Conservation (phyloP, 208 protist species). For the Trypanosoma mega region DNA sequence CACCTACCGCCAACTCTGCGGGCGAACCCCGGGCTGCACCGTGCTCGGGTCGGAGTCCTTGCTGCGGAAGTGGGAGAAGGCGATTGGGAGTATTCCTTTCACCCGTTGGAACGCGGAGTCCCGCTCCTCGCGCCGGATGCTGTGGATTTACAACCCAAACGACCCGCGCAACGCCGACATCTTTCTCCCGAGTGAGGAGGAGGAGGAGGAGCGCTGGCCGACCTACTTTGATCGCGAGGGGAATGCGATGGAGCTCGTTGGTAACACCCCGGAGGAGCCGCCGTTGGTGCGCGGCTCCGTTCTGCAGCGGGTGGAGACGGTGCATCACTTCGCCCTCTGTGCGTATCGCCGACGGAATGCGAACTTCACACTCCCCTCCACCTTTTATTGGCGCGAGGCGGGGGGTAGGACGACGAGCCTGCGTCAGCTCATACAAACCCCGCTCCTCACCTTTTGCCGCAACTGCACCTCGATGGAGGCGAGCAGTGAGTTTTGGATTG, state of each 20-base stretch:
- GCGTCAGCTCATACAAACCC: conserved; percentile 40
- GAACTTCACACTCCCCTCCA: conserved; percentile 17
- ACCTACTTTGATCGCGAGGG: conserved; percentile 20
- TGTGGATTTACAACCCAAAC: conserved; percentile 15
- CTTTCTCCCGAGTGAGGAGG: conserved; percentile 9
- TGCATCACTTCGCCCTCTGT: conserved; percentile 33
- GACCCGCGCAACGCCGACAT: not conserved
- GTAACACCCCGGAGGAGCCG: not conserved
- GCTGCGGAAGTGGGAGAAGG: not conserved
- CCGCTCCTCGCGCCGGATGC: conserved; percentile 2
- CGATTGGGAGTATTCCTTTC: not conserved
- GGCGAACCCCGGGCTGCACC: conserved; percentile 16
- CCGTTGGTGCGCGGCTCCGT: not conserved
- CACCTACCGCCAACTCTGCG: conserved; percentile 5
- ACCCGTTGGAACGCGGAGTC: not conserved
- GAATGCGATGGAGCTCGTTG: conserved; percentile 4
- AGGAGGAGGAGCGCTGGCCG: not conserved
- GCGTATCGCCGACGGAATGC: conserved; percentile 36
- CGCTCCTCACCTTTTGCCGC: conserved; percentile 46
- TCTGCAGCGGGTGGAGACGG: conserved; percentile 8
- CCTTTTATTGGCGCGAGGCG: not conserved
- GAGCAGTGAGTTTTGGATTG: conserved; percentile 15
- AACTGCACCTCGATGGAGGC: conserved; percentile 26
- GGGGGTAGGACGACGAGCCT: conserved; percentile 5
- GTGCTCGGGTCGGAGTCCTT: not conserved